phyloP scores from a whole-genome alignment of 1,284 basidiomycete species.

The Kalmanozyma brasiliensis region DNA sequence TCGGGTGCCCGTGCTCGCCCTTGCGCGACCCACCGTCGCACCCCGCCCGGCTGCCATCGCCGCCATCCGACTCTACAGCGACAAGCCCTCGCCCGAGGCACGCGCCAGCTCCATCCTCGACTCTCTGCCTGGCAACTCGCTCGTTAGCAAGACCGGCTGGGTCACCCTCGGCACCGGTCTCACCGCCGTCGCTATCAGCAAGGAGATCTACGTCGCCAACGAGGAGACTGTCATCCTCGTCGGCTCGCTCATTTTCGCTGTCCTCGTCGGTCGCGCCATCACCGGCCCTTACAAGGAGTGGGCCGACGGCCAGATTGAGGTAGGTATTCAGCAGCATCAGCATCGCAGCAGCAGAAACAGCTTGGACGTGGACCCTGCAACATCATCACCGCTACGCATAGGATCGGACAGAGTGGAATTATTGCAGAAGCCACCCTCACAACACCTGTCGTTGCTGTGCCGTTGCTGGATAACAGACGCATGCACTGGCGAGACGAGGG shows the following conservation, averaged over 20 bases:
- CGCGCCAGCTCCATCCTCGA: conserved; percentile 91
- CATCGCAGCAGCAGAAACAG: background rate
- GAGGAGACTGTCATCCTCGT: conserved; percentile 76
- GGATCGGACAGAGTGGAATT: too few species aligned
- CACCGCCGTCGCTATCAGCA: conserved; percentile 90
- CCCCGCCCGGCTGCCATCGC: conserved; percentile 40
- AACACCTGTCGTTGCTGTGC: too few species aligned
- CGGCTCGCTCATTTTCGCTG: conserved; percentile 83
- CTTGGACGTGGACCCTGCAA: background rate
- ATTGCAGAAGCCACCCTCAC: too few species aligned
- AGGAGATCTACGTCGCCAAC: conserved; percentile 97
- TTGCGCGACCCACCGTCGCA: conserved; percentile 36
- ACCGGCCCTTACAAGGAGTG: conserved; percentile 90
- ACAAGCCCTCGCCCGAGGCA: conserved; percentile 75
- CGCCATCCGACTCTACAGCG: conserved; percentile 60
- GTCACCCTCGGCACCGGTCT: conserved; percentile 90
- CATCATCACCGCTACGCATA: conserved; percentile 6
- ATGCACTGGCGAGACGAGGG: too few species aligned
- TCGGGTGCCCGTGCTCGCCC: conserved; percentile 50
- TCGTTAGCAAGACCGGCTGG: conserved; percentile 91
- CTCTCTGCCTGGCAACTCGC: conserved; percentile 87
- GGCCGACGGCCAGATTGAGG: conserved; percentile 73
- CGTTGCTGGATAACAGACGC: too few species aligned
- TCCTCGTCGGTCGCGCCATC: conserved; percentile 81
- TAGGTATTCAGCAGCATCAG: conserved; percentile 21